phyloP scores from a whole-genome alignment of 208 protist genomes.

The Novymonas esmeraldas region DNA sequence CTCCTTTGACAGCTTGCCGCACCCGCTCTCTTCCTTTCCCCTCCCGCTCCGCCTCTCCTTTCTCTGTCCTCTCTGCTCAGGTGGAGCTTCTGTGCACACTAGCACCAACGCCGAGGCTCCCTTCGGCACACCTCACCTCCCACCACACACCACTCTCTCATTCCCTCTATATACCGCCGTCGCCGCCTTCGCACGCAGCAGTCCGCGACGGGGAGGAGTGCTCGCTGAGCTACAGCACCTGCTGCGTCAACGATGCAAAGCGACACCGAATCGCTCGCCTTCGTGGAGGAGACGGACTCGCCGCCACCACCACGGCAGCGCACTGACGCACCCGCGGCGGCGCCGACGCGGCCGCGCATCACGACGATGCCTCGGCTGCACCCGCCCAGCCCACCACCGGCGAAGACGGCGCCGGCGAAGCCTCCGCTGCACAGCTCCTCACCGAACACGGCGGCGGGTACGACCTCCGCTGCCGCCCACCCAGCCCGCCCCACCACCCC shows the following conservation, averaged over 20 bases:
- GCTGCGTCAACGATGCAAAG: slow-evolving; percentile 34
- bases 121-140: too few species aligned
- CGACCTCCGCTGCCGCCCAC: background rate
- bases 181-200: too few species aligned
- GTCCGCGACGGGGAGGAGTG: too few species aligned
- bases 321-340: background rate
- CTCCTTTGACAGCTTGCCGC: background rate
- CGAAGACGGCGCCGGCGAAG: slow-evolving; percentile 6
- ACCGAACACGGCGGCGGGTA: background rate
- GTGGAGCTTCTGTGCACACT: too few species aligned
- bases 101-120: too few species aligned
- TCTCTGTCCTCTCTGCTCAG: background rate
- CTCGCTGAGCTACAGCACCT: too few species aligned
- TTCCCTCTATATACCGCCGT: too few species aligned
- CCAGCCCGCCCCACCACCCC: background rate
- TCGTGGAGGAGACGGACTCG: slow-evolving; percentile 35
- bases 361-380: slow-evolving; percentile 7
- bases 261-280: slow-evolving; percentile 57
- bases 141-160: too few species aligned
- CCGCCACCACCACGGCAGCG: background rate
- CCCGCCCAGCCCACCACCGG: background rate
- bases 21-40: background rate
- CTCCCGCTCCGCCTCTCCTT: background rate
- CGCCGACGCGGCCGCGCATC: slow-evolving; percentile 11
- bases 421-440: slow-evolving; percentile 13